Base-by-base conservation (phyloP, 768 basidiomycete species). In the Favolaschia claudopus region DNA sequence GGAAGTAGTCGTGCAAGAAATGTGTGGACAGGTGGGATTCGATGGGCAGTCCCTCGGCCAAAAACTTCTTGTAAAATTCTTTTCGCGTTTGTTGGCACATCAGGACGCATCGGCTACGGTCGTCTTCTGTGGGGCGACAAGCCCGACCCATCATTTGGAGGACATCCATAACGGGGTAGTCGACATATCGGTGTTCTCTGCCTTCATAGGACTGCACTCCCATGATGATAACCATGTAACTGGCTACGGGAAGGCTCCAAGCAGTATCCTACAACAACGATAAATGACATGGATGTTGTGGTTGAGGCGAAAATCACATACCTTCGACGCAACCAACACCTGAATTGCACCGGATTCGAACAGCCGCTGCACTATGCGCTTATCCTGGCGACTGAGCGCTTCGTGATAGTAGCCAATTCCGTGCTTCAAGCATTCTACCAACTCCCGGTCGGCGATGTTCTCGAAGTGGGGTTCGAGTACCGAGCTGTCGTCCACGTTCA, bases 61-160 rank as follows among this genome's bases (percentile, higher is more conserved):
- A 74, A 85, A 99, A 99, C 74, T 98, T 99, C 78, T 95, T 96
- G 84, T 96, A 99, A 75, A 99, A 99, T 72, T 99, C 96, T 74
- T 99, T 99, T 32, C 96, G 85, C 0, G 94, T 96, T 74, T 96
- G 93, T 67, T 99, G 96, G 68, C 93, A 95, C 95, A 99, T 98
- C 33, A 98, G 78, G 3, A 99, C 91, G 68, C 96, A 99, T 14
- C 95, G 91, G 66, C 93, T 95, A 57, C 90, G 88, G 3, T 91
- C 88, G 65, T 99, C 97, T 66, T 94, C 87, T 36, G 77, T 73
- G 7, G 97, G 96, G 15, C 96, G 89, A 72, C 96, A 98, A 0
- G 97, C 97, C n/a, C 89, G 86, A 38, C 96, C 97, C 89, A 99
- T 96, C 96, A 99, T 99, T 71, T 99, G 97, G 2, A 99, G 84